A percentile compares a stretch with the other conserved stretches of the same genome.
These are phyloP conservation scores for Cladosporium sp. DNA, from an alignment of 2,329 filamentous ascomycete genomes.

Conservation along the genomic window DNA sequence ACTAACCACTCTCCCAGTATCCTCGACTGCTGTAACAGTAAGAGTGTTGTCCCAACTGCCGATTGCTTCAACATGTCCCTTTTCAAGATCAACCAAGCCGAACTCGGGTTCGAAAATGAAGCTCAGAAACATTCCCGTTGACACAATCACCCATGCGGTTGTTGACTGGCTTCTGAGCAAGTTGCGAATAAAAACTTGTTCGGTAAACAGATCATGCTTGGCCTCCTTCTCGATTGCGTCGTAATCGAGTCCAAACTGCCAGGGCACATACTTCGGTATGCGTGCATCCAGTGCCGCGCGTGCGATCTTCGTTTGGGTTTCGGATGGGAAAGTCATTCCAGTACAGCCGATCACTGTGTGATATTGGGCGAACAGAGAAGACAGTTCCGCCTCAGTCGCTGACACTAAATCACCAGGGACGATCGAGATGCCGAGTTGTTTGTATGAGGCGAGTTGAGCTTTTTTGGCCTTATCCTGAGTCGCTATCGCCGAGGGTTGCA, in stretches of 20 bases:
- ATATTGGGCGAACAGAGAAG: conserved; percentile 42
- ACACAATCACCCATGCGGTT: conserved; percentile 56
- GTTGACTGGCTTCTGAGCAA: conserved; percentile 44
- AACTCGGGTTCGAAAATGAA: conserved; percentile 63
- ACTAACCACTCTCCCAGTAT: conserved; percentile 59
- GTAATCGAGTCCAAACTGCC: conserved; percentile 73
- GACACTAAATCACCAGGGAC: too few species aligned
- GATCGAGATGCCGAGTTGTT: conserved; percentile 17
- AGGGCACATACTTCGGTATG: conserved; percentile 58
- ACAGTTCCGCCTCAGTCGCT: conserved; percentile 32
- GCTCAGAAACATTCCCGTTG: conserved; percentile 64
- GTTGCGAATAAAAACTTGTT: conserved; percentile 57
- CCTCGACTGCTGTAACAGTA: conserved; percentile 57
- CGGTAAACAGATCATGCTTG: conserved; percentile 61
- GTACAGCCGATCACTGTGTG: conserved; percentile 56
- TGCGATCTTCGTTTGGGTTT: conserved; percentile 55
- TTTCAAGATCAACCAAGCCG: conserved; percentile 53
- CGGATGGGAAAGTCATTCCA: conserved; percentile 54
- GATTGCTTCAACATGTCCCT: conserved; percentile 39
- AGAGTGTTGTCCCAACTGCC: conserved; percentile 59
- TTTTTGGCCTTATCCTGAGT: too few species aligned
- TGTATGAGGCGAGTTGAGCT: not conserved
- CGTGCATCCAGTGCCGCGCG: conserved; percentile 44
- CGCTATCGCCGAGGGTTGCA: too few species aligned
- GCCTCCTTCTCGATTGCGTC: conserved; percentile 56